Base-by-base conservation (phyloP, 768 basidiomycete genomes). In the Boletus subparvulus region DNA sequence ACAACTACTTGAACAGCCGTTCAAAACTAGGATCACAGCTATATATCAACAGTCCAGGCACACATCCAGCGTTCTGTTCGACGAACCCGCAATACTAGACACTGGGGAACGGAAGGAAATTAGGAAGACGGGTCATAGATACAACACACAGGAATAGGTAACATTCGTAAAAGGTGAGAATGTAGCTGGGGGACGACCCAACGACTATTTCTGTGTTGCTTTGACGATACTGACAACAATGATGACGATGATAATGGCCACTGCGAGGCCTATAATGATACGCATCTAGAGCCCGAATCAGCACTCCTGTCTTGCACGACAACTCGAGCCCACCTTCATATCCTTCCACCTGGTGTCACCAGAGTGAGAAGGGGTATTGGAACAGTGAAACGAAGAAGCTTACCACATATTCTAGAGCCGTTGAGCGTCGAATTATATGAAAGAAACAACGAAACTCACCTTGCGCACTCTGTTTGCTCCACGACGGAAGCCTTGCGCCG, bases 381-480 rank as follows among this genome's bases (percentile, higher is more conserved):
- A 50, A 49, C 32, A 36, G 24, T 17, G 19, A 53, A 52, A 40
- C 48, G 45, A 46, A 30, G 35, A 43, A 47, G 77, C 89, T 76
- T 83, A 92, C 91, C 91, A 94, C 91, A 93, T 93, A 70, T 92
- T 93, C 92, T 92, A 47, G 13, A 53, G 42, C 41, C 35, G 24
- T 46, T 69, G 46, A 69, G 62, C 42, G 2, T 33, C 11, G 39
- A 13, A 19, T 39, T 13, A 37, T 32, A 37, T 12, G 33, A 40
- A 19, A 54, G 30, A 12, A 16, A 52, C 14, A 14, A 46, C 7
- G 30, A 28, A 13, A 56, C 70, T 52, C 65, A 94, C 93, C 84
- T 98, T 99, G 73, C 97, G 87, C 51, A 99, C 97, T 58, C 92
- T 83, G 77, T 98, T 98, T 50, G 97, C 97, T 62, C 97, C 95